Base-by-base conservation (phyloP, 352 stramenopile genomes). In the Globisporangium yorkense region DNA sequence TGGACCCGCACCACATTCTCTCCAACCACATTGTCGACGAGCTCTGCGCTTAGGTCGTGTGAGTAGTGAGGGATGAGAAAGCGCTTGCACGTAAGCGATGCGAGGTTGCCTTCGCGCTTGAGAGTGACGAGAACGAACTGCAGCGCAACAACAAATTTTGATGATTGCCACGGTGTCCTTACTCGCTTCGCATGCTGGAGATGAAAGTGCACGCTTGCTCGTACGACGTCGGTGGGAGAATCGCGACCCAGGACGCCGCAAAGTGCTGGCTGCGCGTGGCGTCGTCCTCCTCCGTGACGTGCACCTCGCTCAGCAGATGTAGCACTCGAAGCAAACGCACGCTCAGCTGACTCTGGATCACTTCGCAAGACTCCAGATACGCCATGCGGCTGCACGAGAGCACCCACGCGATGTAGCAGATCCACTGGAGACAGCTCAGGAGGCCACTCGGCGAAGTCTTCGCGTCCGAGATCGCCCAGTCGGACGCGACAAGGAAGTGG, bases 1-100 rank as follows among this genome's bases (percentile, higher is more conserved):
- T 97, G 54, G 96, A 99, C 70, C 95, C 96, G 16, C 87, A 98
- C 59, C 84, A 94, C 54, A 94, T 98, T 37, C 71, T 98, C 2
- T 93, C 86, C 1, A 98, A 97, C 75, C 56, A 79, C 49, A 84
- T 97, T 41, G 60, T 98, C 18, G 87, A 98, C 61, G 74, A 88
- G 45, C 50, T 90, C 50, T 88, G 77, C 43, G 70, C 67, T 24
- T 77, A 64, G 61, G 33, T 35, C 8, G 8, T 35, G n/a, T 24
- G 8, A 47, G 18, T 21, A 5, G 41, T 24, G 41, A 47, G 15
- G 16, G n/a, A 12, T n/a, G n/a, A 21, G 41, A 12, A 24, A 47
- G 18, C 18, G 18, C 41, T 47, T 47, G 41, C 18, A 47, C 33
- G 33, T 7, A 46, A 24, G 15, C 8, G 41, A 24, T 47, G 16